Conservation (phyloP, 225 moss, liverwort and hornwort species). For the Pleurozium schreberi region DNA sequence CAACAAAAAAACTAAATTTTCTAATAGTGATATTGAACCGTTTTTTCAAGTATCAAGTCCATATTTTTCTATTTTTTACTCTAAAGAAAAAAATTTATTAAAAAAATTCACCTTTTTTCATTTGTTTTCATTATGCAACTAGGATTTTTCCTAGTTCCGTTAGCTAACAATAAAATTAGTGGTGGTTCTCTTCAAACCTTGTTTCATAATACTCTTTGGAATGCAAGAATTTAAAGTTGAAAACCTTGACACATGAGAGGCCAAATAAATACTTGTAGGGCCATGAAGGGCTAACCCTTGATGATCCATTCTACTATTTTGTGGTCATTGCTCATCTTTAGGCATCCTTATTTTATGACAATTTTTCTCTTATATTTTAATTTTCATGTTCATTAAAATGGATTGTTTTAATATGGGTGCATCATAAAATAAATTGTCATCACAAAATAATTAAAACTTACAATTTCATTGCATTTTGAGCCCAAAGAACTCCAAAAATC, state of each 20-base stretch:
- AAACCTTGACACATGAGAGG: not conserved
- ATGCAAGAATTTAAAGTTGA: not conserved
- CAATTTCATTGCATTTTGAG: not conserved
- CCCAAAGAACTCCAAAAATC: not conserved
- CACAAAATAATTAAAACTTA: not conserved
- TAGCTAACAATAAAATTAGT: rapidly evolving
- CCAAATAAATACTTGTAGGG: not conserved
- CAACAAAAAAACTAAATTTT: too few species aligned
- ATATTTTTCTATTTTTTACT: not conserved
- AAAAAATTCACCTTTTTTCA: too few species aligned
- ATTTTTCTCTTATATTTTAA: not conserved
- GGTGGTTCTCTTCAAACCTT: rapidly evolving
- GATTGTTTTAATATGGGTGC: too few species aligned
- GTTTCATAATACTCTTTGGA: not conserved
- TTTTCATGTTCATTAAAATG: not conserved
- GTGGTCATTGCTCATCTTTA: rapidly evolving
- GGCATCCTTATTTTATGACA: not conserved
- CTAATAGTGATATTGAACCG: rapidly evolving
- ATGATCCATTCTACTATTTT: not conserved
- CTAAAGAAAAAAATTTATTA: not conserved
- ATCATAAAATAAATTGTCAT: not conserved
- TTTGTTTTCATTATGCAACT: not conserved
- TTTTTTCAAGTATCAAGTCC: rapidly evolving
- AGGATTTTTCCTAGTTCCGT: not conserved
- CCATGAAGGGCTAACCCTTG: rapidly evolving